Percentiles rank a stretch among this genome's conserved stretches.
These are phyloP conservation scores for Fraxinus angustifolia DNA, from an alignment of 305 asterid genomes.

Conservation along the genomic window DNA sequence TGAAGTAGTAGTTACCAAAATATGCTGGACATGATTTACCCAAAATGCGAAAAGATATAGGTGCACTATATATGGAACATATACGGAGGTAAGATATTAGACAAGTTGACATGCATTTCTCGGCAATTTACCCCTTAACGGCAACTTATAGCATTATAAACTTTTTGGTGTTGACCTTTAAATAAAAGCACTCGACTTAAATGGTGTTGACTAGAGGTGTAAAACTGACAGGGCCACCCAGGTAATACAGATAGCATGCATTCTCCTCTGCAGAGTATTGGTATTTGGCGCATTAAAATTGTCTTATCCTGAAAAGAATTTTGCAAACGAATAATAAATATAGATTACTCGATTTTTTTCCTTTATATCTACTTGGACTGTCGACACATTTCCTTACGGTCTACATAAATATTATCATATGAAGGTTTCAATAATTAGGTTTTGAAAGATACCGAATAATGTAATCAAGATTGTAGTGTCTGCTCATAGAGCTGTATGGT, in stretches of 20 bases:
- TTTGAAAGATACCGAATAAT: background rate
- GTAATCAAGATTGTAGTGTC: background rate
- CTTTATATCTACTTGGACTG: background rate
- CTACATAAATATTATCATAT: background rate
- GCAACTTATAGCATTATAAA: background rate
- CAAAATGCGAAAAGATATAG: background rate
- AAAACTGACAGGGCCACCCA: background rate
- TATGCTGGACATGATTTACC: background rate
- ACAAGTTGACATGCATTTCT: background rate
- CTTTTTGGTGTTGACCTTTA: background rate
- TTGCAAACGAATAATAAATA: background rate
- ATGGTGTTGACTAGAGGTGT: constrained; percentile 2
- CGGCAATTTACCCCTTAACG: constrained; percentile 1
- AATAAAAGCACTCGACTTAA: constrained; percentile 3
- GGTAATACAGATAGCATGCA: background rate
- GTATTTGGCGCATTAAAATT: background rate
- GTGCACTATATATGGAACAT: background rate
- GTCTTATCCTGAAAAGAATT: background rate
- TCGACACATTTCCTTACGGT: background rate
- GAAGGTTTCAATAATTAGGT: background rate
- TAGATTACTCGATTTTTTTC: background rate
- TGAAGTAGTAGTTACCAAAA: background rate
- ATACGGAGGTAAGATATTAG: background rate
- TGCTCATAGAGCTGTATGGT: background rate
- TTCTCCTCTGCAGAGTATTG: background rate